phyloP scores from a whole-genome alignment of 1,284 basidiomycete genomes.

The Ustilago nuda region DNA sequence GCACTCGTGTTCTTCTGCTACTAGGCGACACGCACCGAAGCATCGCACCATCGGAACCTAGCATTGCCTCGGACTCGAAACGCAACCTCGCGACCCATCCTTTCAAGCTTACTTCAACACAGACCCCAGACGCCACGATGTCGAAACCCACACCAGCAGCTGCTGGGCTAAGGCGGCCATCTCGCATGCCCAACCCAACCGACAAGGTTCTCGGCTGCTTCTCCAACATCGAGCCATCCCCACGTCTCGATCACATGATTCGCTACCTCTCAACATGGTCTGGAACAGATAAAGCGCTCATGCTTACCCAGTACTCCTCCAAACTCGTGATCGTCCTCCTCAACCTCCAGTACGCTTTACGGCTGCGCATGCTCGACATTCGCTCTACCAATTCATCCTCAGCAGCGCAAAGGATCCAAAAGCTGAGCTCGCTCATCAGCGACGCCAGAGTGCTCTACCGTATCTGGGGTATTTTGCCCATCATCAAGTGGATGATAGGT shows the following conservation, averaged over 20 bases:
- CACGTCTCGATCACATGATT: constrained; percentile 62
- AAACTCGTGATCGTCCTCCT: constrained; percentile 64
- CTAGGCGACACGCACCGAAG: background rate
- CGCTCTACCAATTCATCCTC: constrained; percentile 45
- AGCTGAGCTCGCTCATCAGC: constrained; percentile 55
- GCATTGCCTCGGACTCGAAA: too few relatives aligned
- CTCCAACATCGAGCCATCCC: constrained; percentile 56
- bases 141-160: constrained; percentile 36
- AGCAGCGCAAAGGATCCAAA: constrained; percentile 47
- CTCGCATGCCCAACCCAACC: constrained; percentile 39
- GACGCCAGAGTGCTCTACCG: constrained; percentile 65
- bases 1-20: background rate
- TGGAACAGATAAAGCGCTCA: constrained; percentile 67
- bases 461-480: constrained; percentile 69
- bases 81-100: background rate
- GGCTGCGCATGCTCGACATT: constrained; percentile 53
- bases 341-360: constrained; percentile 57
- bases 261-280: constrained; percentile 67
- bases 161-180: constrained; percentile 18
- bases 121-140: constrained; percentile 16
- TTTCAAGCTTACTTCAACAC: background rate
- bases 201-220: constrained; percentile 62
- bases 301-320: constrained; percentile 66
- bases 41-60: background rate
- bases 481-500: constrained; percentile 67